Base-by-base conservation (phyloP, 1,284 basidiomycete species). In the Cutaneotrichosporon daszewskae region DNA sequence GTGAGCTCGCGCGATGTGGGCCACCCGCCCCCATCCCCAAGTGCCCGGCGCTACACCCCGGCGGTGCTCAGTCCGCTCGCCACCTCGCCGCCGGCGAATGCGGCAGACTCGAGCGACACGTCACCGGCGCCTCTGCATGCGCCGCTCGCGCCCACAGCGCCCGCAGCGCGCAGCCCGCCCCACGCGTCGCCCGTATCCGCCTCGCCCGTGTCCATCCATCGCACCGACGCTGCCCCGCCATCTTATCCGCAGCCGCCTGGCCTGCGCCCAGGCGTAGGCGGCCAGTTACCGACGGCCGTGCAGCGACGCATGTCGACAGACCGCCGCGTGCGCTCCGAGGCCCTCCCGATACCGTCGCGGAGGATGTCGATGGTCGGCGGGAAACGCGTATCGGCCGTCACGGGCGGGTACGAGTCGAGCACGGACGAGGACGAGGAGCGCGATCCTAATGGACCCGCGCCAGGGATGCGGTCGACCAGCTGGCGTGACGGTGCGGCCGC, bases 381-480 rank as follows among this genome's bases (percentile, higher is more conserved):
- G 8, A 39, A 28, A n/a, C 46, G 46, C 14, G 37, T 41, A 19
- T 48, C 46, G 8, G 32, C 52, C 17, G 54, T 68, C 17, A 66
- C 61, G 9, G 66, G 66, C 16, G 66, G 66, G 2, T 68, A 60
- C 45, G 62, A 66, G 47, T 53, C 55, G 8, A 59, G 54, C 41
- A 50, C 54, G 12, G 59, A 54, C 13, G 62, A 62, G 17, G 29
- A 32, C 33, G 18, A 19, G 16, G 25, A 32, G n/a, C n/a, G n/a
- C n/a, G n/a, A n/a, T n/a, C n/a, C n/a, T n/a, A n/a, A n/a, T n/a
- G n/a, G n/a, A n/a, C n/a, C n/a, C n/a, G n/a, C n/a, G n/a, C n/a
- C n/a, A n/a, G n/a, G n/a, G n/a, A n/a, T n/a, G n/a, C n/a, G n/a
- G n/a, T n/a, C n/a, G n/a, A n/a, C n/a, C n/a, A n/a, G n/a, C n/a